Evolutionary conservation across 805 yeast genomes (phyloP).

Genomic region (Priceomyces haplophilus): DNA sequence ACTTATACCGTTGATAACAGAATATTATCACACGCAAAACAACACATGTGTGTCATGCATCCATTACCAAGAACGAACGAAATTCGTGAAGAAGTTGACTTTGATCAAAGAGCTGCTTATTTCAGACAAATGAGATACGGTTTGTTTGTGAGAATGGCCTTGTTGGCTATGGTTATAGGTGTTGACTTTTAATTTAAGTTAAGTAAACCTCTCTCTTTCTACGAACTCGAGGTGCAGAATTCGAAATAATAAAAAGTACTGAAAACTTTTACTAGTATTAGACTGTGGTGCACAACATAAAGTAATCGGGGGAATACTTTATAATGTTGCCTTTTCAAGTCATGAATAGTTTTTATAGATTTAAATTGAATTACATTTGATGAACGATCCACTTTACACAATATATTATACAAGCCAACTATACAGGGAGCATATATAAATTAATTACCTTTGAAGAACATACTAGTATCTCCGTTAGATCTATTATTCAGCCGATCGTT

Average conservation of each 20-base stretch:
- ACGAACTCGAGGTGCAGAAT: not conserved
- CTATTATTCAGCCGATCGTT: constrained; percentile 2
- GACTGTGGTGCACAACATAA: not conserved
- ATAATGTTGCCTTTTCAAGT: not conserved
- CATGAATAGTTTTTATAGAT: not conserved
- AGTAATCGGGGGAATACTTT: constrained; percentile 6
- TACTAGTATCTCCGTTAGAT: constrained; percentile 16
- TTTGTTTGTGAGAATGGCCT: constrained; percentile 96
- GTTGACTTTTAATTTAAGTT: constrained; percentile 80
- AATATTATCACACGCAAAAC: constrained; percentile 87
- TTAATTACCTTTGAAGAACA: constrained; percentile 15
- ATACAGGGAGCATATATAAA: not conserved
- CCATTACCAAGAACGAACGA: constrained; percentile 97
- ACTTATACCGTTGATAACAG: constrained; percentile 89
- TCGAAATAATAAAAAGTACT: too few species aligned
- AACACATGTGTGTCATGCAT: constrained; percentile 98
- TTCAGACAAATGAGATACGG: constrained; percentile 99
- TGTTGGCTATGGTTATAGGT: constrained; percentile 96
- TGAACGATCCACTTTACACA: not conserved
- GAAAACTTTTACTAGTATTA: too few species aligned
- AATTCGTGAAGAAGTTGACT: constrained; percentile 97
- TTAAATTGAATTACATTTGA: too few species aligned
- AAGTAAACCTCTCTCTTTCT: too few species aligned
- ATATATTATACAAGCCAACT: not conserved
- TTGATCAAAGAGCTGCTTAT: constrained; percentile 98